Conservation (phyloP, 2,329 filamentous ascomycete species). For the Blastomyces emzantsi region DNA sequence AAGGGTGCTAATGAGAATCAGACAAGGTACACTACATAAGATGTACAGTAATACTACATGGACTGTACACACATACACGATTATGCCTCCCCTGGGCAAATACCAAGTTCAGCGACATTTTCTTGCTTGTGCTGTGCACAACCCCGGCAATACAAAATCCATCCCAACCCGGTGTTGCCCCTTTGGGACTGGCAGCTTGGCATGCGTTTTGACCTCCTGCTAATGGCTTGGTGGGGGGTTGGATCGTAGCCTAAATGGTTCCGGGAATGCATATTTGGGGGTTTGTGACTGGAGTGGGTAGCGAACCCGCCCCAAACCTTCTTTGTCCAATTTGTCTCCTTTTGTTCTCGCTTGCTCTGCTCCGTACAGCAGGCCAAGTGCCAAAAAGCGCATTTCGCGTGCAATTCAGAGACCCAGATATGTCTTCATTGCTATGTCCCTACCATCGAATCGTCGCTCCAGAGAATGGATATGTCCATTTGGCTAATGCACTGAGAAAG, state of each 20-base stretch:
- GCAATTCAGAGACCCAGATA: not conserved
- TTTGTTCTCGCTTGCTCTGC: not conserved
- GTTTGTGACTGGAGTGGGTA: not conserved
- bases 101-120: not conserved
- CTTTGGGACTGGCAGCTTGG: not conserved
- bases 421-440: not conserved
- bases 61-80: not conserved
- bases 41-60: not conserved
- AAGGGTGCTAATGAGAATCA: not conserved
- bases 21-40: not conserved
- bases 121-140: not conserved
- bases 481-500: not conserved
- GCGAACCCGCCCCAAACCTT: not conserved
- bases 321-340: not conserved
- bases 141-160: not conserved
- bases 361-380: not conserved
- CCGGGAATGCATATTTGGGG: not conserved
- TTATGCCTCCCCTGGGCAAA: not conserved
- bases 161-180: not conserved
- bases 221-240: not conserved
- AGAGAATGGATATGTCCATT: not conserved
- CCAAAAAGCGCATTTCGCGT: not conserved
- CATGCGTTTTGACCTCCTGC: conserved; percentile 8
- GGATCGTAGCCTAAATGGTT: not conserved
- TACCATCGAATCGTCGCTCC: not conserved